Conservation (phyloP, 495 filamentous ascomycete genomes). For the Tuber indicum region DNA sequence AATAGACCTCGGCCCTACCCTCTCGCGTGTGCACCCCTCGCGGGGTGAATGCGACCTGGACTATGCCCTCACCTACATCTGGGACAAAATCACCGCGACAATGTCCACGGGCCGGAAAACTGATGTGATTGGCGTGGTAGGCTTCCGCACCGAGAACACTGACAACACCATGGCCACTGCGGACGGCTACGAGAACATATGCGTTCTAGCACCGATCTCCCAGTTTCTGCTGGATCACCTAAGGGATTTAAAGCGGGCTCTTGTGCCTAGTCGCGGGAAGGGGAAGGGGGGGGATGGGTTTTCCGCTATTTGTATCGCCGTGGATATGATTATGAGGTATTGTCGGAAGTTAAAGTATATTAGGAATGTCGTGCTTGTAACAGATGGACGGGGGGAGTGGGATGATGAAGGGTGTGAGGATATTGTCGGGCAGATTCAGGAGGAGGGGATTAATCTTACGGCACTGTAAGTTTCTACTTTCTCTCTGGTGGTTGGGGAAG, state of each 20-base stretch:
- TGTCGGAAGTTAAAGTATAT: conserved; percentile 88
- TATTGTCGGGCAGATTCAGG: conserved; percentile 64
- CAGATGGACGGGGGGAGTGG: conserved; percentile 66
- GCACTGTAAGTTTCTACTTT: conserved; percentile 60
- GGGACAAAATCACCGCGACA: conserved; percentile 86
- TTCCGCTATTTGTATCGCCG: conserved; percentile 75
- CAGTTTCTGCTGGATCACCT: conserved; percentile 71
- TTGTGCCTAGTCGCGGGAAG: conserved; percentile 58
- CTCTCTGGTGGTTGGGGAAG: not conserved
- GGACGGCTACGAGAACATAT: conserved; percentile 69
- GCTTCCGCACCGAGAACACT: conserved; percentile 73
- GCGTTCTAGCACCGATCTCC: conserved; percentile 62
- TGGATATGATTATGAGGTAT: conserved; percentile 72
- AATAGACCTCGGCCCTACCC: conserved; percentile 76
- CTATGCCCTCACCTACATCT: conserved; percentile 86
- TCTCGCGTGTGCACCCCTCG: conserved; percentile 66
- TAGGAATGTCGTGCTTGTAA: conserved; percentile 74
- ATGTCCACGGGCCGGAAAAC: conserved; percentile 75
- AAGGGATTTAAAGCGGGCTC: conserved; percentile 53
- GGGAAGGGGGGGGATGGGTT: conserved; percentile 70
- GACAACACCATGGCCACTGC: conserved; percentile 55
- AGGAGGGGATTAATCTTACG: conserved; percentile 66
- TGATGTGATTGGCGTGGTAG: conserved; percentile 70
- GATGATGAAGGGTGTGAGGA: conserved; percentile 59
- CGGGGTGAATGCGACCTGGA: conserved; percentile 78